These are phyloP conservation scores for Perkinsus olseni DNA, from an alignment of 169 alveolate species.

Conservation along the genomic window DNA sequence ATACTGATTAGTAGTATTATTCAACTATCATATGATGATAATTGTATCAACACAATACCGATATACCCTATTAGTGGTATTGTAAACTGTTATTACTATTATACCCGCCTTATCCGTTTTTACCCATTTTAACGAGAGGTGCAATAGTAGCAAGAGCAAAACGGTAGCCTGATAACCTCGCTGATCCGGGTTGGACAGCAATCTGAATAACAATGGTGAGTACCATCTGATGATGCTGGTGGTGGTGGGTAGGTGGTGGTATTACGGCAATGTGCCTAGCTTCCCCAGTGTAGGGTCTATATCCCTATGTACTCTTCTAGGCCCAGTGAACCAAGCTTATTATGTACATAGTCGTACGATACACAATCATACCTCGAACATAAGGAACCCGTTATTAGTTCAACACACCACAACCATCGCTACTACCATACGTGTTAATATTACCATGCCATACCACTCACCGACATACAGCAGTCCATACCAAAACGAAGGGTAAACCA, in stretches of 20 bases:
- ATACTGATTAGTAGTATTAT: too few species aligned
- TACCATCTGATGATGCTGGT: too few species aligned
- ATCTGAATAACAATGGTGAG: neutral
- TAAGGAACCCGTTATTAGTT: too few species aligned
- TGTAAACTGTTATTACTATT: too few species aligned
- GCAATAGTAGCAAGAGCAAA: neutral
- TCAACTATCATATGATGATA: neutral
- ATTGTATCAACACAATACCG: neutral
- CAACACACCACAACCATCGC: too few species aligned
- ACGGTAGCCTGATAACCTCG: neutral
- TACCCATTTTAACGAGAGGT: neutral
- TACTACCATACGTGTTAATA: too few species aligned
- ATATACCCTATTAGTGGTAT: too few species aligned
- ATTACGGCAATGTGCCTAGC: neutral
- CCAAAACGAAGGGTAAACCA: neutral
- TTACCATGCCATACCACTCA: neutral
- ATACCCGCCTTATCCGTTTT: too few species aligned
- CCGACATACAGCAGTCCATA: neutral
- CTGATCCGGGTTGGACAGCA: neutral
- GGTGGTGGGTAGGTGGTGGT: too few species aligned
- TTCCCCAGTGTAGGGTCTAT: neutral
- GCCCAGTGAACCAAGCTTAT: neutral
- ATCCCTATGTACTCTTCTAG: neutral
- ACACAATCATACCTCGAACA: neutral
- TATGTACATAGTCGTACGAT: neutral